Percentiles rank a stretch among this genome's conserved stretches.
Conservation (phyloP, 495 filamentous ascomycete species). For the Neurospora sublineolata region DNA sequence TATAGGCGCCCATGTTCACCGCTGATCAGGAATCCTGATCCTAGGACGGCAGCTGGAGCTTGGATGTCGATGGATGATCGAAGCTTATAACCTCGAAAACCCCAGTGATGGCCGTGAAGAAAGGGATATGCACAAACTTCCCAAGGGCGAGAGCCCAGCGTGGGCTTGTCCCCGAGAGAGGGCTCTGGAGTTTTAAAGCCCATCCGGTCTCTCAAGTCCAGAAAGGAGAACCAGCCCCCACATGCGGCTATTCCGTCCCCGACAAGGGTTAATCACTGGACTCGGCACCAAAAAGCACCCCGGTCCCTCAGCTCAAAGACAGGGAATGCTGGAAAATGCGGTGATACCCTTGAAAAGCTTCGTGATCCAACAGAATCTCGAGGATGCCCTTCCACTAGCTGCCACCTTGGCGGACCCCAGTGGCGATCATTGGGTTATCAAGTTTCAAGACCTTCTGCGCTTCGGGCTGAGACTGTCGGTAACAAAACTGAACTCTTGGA, state of each 20-base stretch:
- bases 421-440: background rate
- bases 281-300: background rate
- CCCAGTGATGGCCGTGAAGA: background rate
- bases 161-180: background rate
- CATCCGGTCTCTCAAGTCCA: background rate
- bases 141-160: background rate
- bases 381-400: background rate
- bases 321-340: background rate
- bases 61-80: background rate
- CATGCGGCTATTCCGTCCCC: background rate
- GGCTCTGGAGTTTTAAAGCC: background rate
- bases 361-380: background rate
- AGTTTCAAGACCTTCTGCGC: background rate
- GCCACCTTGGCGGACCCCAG: background rate
- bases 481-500: background rate
- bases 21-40: background rate
- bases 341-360: background rate
- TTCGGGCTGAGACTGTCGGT: background rate
- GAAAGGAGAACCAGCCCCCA: background rate
- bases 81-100: background rate
- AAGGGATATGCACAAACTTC: background rate
- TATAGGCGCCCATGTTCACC: constrained; percentile 18
- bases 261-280: background rate
- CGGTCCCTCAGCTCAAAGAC: background rate
- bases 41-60: background rate